A percentile compares a stretch with the other conserved stretches of the same genome.
These are phyloP conservation scores for Irpex lacteus DNA, from an alignment of 1,284 basidiomycete species.

Conservation along the genomic window DNA sequence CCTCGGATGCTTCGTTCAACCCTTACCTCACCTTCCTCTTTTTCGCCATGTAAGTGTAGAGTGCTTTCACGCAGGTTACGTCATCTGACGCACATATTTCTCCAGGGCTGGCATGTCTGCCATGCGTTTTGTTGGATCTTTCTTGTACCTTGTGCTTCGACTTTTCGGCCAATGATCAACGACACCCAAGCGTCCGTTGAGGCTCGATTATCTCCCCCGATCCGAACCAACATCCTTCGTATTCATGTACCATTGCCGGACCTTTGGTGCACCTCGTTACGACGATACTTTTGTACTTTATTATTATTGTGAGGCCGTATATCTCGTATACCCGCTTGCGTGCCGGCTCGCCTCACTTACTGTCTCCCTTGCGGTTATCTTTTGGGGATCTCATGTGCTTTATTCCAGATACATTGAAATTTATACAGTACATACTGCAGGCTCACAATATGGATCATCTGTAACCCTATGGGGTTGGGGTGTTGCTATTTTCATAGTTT, in stretches of 20 bases:
- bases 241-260: conserved; percentile 12
- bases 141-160: conserved; percentile 75
- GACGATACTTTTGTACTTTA: not conserved
- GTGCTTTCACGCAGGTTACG: not conserved
- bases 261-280: conserved; percentile 8
- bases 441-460: too few relatives aligned
- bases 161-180: conserved; percentile 48
- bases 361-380: not conserved
- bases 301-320: conserved; percentile 4
- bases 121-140: conserved; percentile 76
- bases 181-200: not conserved
- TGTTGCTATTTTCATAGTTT: conserved; percentile 44
- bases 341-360: not conserved
- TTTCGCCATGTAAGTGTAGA: conserved; percentile 65
- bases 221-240: not conserved
- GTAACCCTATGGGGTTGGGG: too few relatives aligned
- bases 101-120: conserved; percentile 73
- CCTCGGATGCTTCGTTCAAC: conserved; percentile 63
- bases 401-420: not conserved
- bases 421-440: not conserved
- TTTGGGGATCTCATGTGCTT: not conserved
- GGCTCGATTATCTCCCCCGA: not conserved
- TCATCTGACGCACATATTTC: conserved; percentile 9
- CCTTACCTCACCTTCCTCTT: conserved; percentile 85
- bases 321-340: conserved; percentile 7